Evolutionary conservation across 495 filamentous ascomycete species (phyloP), one percentile per base, ranked within the genome.

Genomic region (Neurospora sp.): DNA sequence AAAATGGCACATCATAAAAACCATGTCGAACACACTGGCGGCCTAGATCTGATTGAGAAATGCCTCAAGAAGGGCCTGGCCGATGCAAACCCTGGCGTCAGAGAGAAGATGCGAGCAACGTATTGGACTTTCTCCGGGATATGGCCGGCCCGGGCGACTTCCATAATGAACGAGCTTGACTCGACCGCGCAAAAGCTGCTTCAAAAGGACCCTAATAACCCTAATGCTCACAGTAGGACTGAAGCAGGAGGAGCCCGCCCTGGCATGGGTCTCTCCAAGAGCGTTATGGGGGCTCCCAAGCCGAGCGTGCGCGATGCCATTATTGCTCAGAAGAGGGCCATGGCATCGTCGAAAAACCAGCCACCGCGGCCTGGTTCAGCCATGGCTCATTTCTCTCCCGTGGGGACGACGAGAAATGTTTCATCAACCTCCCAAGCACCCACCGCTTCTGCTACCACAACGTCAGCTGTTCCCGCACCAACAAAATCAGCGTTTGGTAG

Each of bases 71-170:
- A 93, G 76, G 91, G 95, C 16, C 85, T 99, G 1, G 86, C 85
- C 6, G 96, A 99, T 81, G 87, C 94, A 8, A 97, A 97, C 77
- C 93, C 94, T 3, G 90, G 87, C 41, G 94, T 98, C 40, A 87
- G 94, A 74, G 92, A 96, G 80, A 88, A 88, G 38, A 93, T 93
- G 88, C 89, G 96, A 75, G 83, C 86, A 40, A 92, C 93, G 3
- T 99, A 92, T 79, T 98, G 94, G 94, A 86, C 85, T 1, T 97
- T 94, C 82, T 86, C 88, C 12, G 78, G 78, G 18, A 87, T 92
- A 22, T 98, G 94, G 94, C 90, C 92, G 0, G 87, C 90, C 6
- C 89, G 85, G 75, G 92, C 92, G n/a, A 88, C 94, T 74, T 82
- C 82, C 5, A 92, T 98, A 71, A 87, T 96, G 84, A 88, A 87